Conservation (phyloP, 1,139 yeast species). For the Pichia sp. region DNA sequence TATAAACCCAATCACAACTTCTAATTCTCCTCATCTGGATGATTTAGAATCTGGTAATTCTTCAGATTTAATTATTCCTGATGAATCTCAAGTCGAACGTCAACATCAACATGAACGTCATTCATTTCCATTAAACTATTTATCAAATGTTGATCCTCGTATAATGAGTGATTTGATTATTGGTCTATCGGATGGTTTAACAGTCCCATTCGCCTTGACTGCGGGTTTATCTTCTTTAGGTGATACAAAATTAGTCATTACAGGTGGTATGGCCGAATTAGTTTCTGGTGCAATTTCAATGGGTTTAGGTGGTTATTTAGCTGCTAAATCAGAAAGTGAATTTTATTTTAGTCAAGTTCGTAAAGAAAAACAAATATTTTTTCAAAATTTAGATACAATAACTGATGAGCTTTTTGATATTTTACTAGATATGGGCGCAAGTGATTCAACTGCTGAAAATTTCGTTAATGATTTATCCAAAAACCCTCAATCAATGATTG, state of each 20-base stretch:
- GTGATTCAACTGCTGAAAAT: constrained; percentile 57
- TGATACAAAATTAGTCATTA: constrained; percentile 65
- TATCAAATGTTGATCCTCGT: constrained; percentile 46
- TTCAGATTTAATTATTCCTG: neutral
- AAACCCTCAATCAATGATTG: constrained; percentile 60
- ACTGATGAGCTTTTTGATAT: constrained; percentile 68
- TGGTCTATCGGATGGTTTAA: constrained; percentile 74
- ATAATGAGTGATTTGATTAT: constrained; percentile 76
- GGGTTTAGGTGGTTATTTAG: constrained; percentile 81
- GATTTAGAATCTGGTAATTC: constrained; percentile 5
- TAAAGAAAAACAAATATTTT: constrained; percentile 62
- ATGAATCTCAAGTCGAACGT: neutral
- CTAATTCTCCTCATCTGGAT: neutral
- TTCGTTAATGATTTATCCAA: constrained; percentile 66
- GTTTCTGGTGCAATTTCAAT: constrained; percentile 79
- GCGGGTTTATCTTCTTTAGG: constrained; percentile 79
- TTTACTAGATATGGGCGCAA: constrained; percentile 62
- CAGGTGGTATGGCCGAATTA: constrained; percentile 83
- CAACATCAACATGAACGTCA: neutral
- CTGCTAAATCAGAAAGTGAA: constrained; percentile 74
- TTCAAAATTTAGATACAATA: constrained; percentile 52
- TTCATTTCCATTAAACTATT: constrained; percentile 15
- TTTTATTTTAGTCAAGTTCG: constrained; percentile 66
- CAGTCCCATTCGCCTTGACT: constrained; percentile 80
- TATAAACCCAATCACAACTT: neutral